phyloP scores from a whole-genome alignment of 139 green algal genomes.

The Chlorella sorokiniana region DNA sequence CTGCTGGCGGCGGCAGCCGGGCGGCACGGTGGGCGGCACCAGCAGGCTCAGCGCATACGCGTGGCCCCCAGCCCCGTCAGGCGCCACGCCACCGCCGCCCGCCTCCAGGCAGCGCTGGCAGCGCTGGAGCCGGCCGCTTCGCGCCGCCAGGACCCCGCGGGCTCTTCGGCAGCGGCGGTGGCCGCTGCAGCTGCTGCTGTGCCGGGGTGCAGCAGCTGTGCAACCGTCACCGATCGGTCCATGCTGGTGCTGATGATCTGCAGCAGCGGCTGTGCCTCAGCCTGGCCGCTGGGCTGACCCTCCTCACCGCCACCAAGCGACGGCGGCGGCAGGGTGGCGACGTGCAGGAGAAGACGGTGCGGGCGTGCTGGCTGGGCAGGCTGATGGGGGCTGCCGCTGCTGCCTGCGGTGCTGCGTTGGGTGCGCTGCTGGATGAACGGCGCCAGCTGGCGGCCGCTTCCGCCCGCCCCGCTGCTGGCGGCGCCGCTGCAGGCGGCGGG shows the following conservation, averaged over 20 bases:
- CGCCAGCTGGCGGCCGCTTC: background rate
- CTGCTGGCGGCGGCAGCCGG: background rate
- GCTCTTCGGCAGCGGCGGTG: background rate
- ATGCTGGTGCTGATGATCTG: constrained; percentile 26
- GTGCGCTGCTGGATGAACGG: background rate
- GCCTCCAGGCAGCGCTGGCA: background rate
- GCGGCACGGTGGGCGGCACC: background rate
- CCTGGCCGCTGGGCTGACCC: no score
- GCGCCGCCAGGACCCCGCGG: background rate
- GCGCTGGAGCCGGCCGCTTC: background rate
- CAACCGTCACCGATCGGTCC: background rate
- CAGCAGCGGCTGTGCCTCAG: constrained; percentile 10
- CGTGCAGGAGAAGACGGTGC: constrained; percentile 25
- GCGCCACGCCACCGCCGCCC: constrained; percentile 6
- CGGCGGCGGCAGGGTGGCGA: background rate
- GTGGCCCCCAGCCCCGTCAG: constrained; percentile 20
- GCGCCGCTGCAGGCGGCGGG: background rate
- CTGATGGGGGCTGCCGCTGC: background rate
- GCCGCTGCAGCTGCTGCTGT: background rate
- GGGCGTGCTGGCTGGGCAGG: background rate
- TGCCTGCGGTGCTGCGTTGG: background rate
- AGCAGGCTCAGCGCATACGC: constrained; percentile 11
- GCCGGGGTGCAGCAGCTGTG: background rate
- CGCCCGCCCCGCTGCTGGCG: background rate
- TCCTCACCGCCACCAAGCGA: background rate